Evolutionary conservation across 805 yeast genomes (phyloP).

Genomic region (Monosporozyma servazzii): DNA sequence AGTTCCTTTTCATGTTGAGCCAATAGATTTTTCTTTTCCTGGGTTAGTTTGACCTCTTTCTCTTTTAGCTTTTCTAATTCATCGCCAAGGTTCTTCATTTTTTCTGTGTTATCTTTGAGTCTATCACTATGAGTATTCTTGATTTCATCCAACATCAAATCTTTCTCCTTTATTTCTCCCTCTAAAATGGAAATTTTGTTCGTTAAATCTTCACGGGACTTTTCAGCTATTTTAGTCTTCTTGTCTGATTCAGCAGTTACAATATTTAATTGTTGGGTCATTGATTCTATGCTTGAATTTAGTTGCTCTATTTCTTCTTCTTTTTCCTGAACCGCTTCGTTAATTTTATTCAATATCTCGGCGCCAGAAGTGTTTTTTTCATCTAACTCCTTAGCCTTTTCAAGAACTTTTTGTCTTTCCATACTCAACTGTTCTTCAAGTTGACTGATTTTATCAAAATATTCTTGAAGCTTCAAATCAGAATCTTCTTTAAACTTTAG

Average conservation of each 20-base stretch:
- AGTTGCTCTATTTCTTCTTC: neutral
- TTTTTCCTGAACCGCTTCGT: neutral
- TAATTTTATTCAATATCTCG: neutral
- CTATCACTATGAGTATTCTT: neutral
- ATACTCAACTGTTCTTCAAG: conserved; percentile 6
- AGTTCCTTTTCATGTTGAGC: neutral
- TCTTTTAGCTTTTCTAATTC: neutral
- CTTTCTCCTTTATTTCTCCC: neutral
- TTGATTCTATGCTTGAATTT: neutral
- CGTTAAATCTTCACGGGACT: neutral
- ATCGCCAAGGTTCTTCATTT: neutral
- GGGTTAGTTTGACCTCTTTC: neutral
- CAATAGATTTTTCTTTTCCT: neutral
- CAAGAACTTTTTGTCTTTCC: neutral
- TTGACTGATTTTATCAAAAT: conserved; percentile 26
- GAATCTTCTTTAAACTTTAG: conserved; percentile 39
- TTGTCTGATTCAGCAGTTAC: neutral
- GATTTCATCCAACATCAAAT: neutral
- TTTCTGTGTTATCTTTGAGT: neutral
- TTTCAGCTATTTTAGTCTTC: neutral
- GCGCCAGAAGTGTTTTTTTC: neutral
- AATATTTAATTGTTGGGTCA: neutral
- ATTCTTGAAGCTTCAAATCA: conserved; percentile 39
- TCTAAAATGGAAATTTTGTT: neutral
- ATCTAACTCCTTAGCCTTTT: neutral